Percentiles rank a stretch among this genome's conserved stretches.
phyloP scores from a whole-genome alignment of 2,329 filamentous ascomycete species.

The Madurella mycetomatis region DNA sequence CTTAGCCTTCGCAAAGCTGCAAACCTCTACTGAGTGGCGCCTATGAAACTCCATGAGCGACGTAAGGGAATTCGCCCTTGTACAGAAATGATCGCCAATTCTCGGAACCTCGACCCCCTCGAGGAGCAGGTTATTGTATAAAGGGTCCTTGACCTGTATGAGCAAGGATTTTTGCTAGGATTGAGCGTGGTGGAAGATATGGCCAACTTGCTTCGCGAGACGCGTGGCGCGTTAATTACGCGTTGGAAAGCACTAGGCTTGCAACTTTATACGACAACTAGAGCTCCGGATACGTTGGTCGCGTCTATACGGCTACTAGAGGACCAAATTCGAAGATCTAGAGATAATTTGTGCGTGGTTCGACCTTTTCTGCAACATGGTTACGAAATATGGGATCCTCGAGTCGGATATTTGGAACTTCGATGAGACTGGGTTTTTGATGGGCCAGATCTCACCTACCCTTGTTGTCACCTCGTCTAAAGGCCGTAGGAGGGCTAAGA shows the following conservation, averaged over 20 bases:
- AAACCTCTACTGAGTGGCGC: neutral
- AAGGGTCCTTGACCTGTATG: slow-evolving; percentile 4
- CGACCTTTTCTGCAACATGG: neutral
- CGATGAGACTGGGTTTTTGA: slow-evolving; percentile 31
- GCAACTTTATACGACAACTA: slow-evolving; percentile 11
- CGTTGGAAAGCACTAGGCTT: slow-evolving; percentile 18
- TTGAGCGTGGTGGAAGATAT: neutral
- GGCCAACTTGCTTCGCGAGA: neutral
- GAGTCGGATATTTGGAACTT: slow-evolving; percentile 27
- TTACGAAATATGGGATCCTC: slow-evolving; percentile 18
- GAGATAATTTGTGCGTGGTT: neutral
- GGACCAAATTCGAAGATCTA: slow-evolving; percentile 24
- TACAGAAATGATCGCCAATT: neutral
- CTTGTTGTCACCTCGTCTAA: neutral
- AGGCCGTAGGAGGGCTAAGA: neutral
- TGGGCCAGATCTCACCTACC: slow-evolving; percentile 25
- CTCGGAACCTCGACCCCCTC: neutral
- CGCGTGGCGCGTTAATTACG: neutral
- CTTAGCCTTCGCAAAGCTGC: neutral
- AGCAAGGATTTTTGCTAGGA: slow-evolving; percentile 3
- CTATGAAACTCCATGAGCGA: neutral
- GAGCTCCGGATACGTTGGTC: slow-evolving; percentile 25
- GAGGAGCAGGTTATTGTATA: slow-evolving; percentile 3
- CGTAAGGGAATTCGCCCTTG: neutral
- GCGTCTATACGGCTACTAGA: slow-evolving; percentile 24